Conservation (phyloP, 163 green algal genomes). For the Volvox carteri region DNA sequence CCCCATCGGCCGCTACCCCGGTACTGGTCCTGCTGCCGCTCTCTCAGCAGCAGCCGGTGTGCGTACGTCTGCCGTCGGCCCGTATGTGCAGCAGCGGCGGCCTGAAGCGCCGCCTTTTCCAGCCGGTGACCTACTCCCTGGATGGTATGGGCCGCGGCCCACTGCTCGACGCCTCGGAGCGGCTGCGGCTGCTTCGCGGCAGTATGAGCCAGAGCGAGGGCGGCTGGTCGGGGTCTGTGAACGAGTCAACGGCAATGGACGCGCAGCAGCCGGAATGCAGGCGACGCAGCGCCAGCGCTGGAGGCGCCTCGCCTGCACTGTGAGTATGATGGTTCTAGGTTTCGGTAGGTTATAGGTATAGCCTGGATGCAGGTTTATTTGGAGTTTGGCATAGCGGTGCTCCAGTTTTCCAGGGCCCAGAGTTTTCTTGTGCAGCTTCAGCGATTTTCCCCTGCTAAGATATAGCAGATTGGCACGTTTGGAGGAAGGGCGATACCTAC, state of each 20-base stretch:
- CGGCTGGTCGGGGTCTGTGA: neutral
- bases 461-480: no score
- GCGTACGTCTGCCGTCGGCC: neutral
- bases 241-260: neutral
- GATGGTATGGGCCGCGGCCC: neutral
- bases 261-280: neutral
- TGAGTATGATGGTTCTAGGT: neutral
- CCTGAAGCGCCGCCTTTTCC: conserved; percentile 19
- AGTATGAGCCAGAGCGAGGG: conserved; percentile 11
- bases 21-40: neutral
- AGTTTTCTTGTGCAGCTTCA: no score
- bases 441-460: no score
- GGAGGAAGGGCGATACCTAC: no score
- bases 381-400: no score
- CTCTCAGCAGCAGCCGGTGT: conserved; percentile 6
- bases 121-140: neutral
- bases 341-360: no score
- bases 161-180: neutral
- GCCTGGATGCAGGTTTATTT: no score
- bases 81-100: conserved; percentile 8
- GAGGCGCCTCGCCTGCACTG: neutral
- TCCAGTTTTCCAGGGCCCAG: no score
- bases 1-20: neutral
- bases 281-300: neutral
- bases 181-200: neutral